phyloP scores from a whole-genome alignment of 176 grass and related monocot species.

The Bothriochloa decipiens region DNA sequence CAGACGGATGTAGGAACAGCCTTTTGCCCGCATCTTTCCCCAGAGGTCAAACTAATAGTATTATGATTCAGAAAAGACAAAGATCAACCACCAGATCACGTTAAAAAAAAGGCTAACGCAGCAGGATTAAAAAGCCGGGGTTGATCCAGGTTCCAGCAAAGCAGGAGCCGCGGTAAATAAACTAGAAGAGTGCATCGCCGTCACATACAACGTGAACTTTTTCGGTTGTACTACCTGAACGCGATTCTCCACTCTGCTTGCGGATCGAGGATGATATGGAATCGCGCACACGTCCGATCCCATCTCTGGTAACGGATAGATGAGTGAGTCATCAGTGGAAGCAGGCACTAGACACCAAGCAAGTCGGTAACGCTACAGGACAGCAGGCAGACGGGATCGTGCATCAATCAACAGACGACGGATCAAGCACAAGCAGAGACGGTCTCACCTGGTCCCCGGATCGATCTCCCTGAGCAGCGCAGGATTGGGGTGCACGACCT shows the following conservation, averaged over 20 bases:
- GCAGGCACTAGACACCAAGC: not conserved
- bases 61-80: slow-evolving; percentile 6
- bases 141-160: slow-evolving; percentile 35
- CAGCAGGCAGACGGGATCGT: not conserved
- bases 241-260: not conserved
- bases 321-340: slow-evolving; percentile 8
- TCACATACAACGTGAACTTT: not conserved
- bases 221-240: not conserved
- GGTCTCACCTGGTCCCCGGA: slow-evolving; percentile 84
- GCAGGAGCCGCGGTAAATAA: slow-evolving; percentile 5
- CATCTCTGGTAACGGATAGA: not conserved
- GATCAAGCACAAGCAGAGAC: not conserved
- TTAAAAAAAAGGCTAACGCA: slow-evolving; percentile 7
- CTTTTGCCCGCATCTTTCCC: not conserved
- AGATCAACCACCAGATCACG: slow-evolving; percentile 30
- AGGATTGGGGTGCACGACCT: slow-evolving; percentile 64
- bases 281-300: not conserved
- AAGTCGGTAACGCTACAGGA: not conserved
- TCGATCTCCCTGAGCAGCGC: slow-evolving; percentile 79
- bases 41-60: not conserved
- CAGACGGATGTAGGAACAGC: not conserved
- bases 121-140: not conserved
- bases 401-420: not conserved
- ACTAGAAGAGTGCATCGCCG: not conserved
- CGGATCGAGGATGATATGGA: not conserved